These are phyloP conservation scores for Cyamopsis tetragonoloba DNA, from an alignment of 306 rosid genomes.

Conservation along the genomic window DNA sequence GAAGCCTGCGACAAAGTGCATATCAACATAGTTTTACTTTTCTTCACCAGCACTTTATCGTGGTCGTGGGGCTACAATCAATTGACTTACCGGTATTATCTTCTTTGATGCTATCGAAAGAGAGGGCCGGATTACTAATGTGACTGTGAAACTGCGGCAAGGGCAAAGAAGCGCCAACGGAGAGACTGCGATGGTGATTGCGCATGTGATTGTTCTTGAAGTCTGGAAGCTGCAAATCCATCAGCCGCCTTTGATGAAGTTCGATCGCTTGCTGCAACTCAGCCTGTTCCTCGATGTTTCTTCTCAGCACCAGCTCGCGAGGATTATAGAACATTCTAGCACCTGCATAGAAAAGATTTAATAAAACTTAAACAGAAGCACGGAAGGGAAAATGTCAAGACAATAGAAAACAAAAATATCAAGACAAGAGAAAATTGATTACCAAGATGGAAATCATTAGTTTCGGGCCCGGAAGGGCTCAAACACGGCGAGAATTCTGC, in stretches of 20 bases:
- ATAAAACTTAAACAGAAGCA: neutral
- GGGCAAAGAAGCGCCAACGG: slow-evolving; percentile 48
- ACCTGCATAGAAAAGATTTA: slow-evolving; percentile 35
- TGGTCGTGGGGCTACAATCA: neutral
- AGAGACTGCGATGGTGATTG: slow-evolving; percentile 59
- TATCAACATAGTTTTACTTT: neutral
- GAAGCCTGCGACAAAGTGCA: slow-evolving; percentile 39
- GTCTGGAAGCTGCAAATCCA: slow-evolving; percentile 73
- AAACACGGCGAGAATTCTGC: slow-evolving; percentile 26
- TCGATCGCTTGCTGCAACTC: slow-evolving; percentile 67
- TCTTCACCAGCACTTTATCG: neutral
- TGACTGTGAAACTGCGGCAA: slow-evolving; percentile 31
- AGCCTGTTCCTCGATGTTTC: slow-evolving; percentile 63
- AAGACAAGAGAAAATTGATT: slow-evolving; percentile 24
- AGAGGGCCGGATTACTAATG: slow-evolving; percentile 26
- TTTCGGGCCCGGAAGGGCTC: slow-evolving; percentile 23
- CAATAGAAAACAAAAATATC: neutral
- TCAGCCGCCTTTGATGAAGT: slow-evolving; percentile 61
- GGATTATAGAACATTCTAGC: slow-evolving; percentile 51
- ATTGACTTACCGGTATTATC: slow-evolving; percentile 41
- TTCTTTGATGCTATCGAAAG: slow-evolving; percentile 40
- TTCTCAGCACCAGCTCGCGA: slow-evolving; percentile 50
- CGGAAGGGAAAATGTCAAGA: neutral
- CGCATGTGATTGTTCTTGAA: slow-evolving; percentile 37
- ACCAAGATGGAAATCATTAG: slow-evolving; percentile 33